Percentiles rank a stretch among this genome's conserved stretches.
These are phyloP conservation scores for Citrullus mucosospermus DNA, from an alignment of 306 rosid species.

Conservation along the genomic window DNA sequence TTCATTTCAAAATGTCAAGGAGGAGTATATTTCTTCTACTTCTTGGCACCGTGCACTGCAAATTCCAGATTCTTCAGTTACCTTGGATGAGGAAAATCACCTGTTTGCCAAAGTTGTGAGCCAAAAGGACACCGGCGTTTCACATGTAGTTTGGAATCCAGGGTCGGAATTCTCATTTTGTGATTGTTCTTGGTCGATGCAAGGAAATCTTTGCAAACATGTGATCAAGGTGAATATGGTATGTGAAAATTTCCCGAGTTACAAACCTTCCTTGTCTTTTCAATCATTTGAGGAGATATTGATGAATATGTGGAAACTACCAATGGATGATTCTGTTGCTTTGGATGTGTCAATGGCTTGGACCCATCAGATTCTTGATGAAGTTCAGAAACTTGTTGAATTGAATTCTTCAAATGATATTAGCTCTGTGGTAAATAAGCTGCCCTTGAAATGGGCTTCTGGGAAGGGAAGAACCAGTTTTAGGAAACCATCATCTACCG, in stretches of 20 bases:
- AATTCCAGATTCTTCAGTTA: conserved; percentile 53
- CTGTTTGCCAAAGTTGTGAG: conserved; percentile 70
- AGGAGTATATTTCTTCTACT: conserved; percentile 78
- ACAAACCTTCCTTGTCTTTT: conserved; percentile 52
- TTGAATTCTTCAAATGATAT: conserved; percentile 43
- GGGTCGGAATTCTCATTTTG: conserved; percentile 83
- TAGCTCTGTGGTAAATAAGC: conserved; percentile 45
- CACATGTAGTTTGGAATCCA: conserved; percentile 83
- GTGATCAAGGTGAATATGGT: conserved; percentile 72
- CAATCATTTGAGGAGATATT: conserved; percentile 54
- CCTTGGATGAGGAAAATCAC: conserved; percentile 43
- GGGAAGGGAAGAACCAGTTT: conserved; percentile 37
- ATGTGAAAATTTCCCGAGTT: conserved; percentile 32
- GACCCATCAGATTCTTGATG: conserved; percentile 75
- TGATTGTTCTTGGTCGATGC: conserved; percentile 51
- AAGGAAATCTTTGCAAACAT: conserved; percentile 89
- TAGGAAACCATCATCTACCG: conserved; percentile 36
- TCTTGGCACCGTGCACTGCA: conserved; percentile 83
- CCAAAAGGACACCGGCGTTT: conserved; percentile 39
- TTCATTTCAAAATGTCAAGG: conserved; percentile 79
- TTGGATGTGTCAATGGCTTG: conserved; percentile 64
- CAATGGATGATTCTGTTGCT: conserved; percentile 60
- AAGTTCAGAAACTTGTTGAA: conserved; percentile 57
- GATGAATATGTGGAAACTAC: conserved; percentile 37
- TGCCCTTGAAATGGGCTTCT: conserved; percentile 63